These are phyloP conservation scores for Dactylis glomerata DNA, from an alignment of 176 grass and related monocot species.

Conservation along the genomic window DNA sequence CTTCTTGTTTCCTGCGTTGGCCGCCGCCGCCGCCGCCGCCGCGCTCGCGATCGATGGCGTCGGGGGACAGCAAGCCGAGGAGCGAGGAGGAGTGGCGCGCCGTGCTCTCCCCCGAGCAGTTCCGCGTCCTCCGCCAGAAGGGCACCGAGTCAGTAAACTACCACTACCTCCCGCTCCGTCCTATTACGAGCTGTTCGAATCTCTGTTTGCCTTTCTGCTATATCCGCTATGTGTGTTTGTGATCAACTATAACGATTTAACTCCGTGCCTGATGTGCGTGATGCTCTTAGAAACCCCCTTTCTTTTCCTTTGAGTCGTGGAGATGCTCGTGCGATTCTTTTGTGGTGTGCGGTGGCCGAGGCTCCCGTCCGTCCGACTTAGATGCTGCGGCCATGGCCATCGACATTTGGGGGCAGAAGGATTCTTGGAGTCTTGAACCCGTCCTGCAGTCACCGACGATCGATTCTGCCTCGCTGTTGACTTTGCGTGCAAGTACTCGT, in stretches of 20 bases:
- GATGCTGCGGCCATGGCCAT: neutral
- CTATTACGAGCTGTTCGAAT: neutral
- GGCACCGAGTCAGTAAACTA: slow-evolving; percentile 78
- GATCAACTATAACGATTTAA: neutral
- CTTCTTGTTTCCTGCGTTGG: neutral
- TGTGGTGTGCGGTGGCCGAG: neutral
- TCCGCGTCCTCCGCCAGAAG: slow-evolving; percentile 88
- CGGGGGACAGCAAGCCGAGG: slow-evolving; percentile 33
- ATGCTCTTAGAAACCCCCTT: neutral
- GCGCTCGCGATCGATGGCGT: slow-evolving; percentile 34
- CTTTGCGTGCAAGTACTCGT: neutral
- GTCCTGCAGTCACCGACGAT: neutral
- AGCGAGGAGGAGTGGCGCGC: slow-evolving; percentile 89
- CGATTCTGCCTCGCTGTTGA: neutral
- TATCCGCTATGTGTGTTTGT: neutral
- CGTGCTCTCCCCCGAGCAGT: slow-evolving; percentile 83
- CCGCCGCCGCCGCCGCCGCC: neutral
- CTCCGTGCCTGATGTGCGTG: neutral
- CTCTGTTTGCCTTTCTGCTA: neutral
- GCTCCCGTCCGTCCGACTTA: neutral
- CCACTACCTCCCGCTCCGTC: neutral
- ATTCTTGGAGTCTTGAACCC: neutral
- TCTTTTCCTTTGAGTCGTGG: neutral
- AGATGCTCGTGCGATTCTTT: neutral
- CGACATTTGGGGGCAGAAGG: neutral